Base-by-base conservation (phyloP, 257 asterid species). In the Nyctanthes arbortristis region DNA sequence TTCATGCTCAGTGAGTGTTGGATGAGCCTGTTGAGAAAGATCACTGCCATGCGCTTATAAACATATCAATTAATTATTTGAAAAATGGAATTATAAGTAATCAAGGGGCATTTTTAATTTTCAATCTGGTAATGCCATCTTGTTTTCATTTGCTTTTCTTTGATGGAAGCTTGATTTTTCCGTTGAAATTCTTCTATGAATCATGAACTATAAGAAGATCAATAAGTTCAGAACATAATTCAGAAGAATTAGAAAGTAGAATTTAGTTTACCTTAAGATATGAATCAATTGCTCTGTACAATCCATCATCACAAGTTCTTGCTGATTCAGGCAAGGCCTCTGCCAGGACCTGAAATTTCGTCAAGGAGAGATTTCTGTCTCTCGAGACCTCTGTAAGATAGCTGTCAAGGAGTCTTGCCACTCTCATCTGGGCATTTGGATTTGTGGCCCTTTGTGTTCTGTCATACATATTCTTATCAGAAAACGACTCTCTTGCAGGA, bases 291-390 rank as follows among this genome's bases (percentile, higher is more conserved):
- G 99, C 99, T 58, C 99, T 78, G 67, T 93, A 93, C 49, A 93
- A 62, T 4, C 98, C 97, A 70, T 93, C 97, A 3, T 90, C 95
- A 24, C 97, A 90, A 10, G 85, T 88, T 72, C 98, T 80, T 25
- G 98, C 95, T 9, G 92, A 85, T 52, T 93, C 98, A 0, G 98
- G 98, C 61, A 93, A 74, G 3, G 97, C 97, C 83, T 93, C 98
- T 0, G 97, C 97, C 60, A 93, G 77, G 54, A 93, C 98, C 71
- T 93, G 98, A 77, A 93, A 93, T 30, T 93, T 93, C 0, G 96
- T 90, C 73, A 81, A 29, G 0, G 96, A 82, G 29, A 93, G 82
- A 66, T 84, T 83, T 77, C 96, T 71, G 14, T 93, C 98, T 66
- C 96, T 82, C 2, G 97, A 87, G 2, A 88, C 98, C 82, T 93